A percentile compares a stretch with the other conserved stretches of the same genome.
Evolutionary conservation across 177 flowering plant species (phyloP).

Genomic region (Vitis hybrid): DNA sequence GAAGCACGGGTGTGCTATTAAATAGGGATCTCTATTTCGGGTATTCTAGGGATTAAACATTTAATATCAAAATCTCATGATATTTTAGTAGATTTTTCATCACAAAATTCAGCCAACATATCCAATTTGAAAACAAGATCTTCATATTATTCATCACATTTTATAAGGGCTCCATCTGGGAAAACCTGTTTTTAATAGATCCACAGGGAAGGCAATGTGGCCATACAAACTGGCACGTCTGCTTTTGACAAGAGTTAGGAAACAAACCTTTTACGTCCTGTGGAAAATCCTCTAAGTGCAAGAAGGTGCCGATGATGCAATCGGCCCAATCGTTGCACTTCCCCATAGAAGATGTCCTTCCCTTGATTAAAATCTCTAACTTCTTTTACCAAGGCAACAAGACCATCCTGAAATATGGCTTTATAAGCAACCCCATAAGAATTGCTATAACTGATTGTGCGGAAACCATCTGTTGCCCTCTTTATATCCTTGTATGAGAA

Average conservation of each 20-base stretch:
- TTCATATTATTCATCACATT: too few species aligned
- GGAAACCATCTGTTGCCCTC: constrained; percentile 71
- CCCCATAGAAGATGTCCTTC: constrained; percentile 44
- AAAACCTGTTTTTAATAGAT: too few species aligned
- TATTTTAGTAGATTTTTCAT: too few species aligned
- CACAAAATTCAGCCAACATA: too few species aligned
- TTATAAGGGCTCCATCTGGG: too few species aligned
- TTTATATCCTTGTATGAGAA: constrained; percentile 66
- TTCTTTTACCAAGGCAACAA: constrained; percentile 62
- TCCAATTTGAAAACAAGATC: too few species aligned
- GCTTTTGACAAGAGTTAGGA: neutral
- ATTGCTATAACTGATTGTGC: constrained; percentile 42
- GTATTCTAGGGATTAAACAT: too few species aligned
- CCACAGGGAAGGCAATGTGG: neutral
- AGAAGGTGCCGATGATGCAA: constrained; percentile 85
- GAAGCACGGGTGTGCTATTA: too few species aligned
- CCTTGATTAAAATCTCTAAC: constrained; percentile 32
- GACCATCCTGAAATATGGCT: constrained; percentile 64
- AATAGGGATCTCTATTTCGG: too few species aligned
- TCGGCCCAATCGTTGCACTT: constrained; percentile 60
- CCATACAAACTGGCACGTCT: neutral
- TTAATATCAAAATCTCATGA: too few species aligned
- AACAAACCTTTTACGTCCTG: constrained; percentile 55
- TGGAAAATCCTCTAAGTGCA: constrained; percentile 62
- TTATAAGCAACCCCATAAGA: constrained; percentile 54